Conservation (phyloP, 2,329 filamentous ascomycete species). For the Aspergillus flavus region DNA sequence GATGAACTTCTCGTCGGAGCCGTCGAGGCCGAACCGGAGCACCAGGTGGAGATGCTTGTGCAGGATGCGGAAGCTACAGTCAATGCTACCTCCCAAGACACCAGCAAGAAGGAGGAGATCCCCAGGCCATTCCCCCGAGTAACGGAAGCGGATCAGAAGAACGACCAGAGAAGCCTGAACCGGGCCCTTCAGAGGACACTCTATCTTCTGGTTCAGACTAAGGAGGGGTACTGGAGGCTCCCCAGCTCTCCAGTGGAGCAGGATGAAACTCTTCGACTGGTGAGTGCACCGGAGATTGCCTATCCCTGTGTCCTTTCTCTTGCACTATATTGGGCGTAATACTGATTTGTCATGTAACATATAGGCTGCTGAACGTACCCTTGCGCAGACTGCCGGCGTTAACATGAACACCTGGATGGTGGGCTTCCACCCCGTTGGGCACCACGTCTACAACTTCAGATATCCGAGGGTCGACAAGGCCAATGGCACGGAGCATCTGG, state of each 20-base stretch:
- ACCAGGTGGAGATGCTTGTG: slow-evolving; percentile 69
- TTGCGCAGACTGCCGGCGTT: slow-evolving; percentile 75
- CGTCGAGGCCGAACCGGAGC: slow-evolving; percentile 63
- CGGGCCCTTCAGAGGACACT: slow-evolving; percentile 77
- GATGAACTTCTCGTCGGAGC: slow-evolving; percentile 84
- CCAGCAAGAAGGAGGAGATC: slow-evolving; percentile 63
- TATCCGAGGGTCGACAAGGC: slow-evolving; percentile 48
- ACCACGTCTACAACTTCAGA: slow-evolving; percentile 65
- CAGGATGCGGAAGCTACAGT: slow-evolving; percentile 68
- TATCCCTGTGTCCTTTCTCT: not conserved
- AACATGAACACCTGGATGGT: slow-evolving; percentile 99
- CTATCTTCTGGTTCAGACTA: slow-evolving; percentile 78
- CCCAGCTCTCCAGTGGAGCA: slow-evolving; percentile 70
- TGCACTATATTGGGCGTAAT: not conserved
- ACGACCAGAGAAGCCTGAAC: slow-evolving; percentile 78
- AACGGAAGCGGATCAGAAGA: slow-evolving; percentile 76
- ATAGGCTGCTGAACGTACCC: slow-evolving; percentile 79
- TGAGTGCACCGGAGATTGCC: slow-evolving; percentile 51
- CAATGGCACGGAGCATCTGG: slow-evolving; percentile 50
- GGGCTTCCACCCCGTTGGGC: slow-evolving; percentile 83
- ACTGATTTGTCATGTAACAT: slow-evolving; percentile 7
- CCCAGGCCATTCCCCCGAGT: slow-evolving; percentile 70
- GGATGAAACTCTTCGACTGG: slow-evolving; percentile 79
- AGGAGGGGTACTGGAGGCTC: slow-evolving; percentile 77
- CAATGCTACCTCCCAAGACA: slow-evolving; percentile 43